Base-by-base conservation (phyloP, 352 stramenopile species). In the Globisporangium nodosum region DNA sequence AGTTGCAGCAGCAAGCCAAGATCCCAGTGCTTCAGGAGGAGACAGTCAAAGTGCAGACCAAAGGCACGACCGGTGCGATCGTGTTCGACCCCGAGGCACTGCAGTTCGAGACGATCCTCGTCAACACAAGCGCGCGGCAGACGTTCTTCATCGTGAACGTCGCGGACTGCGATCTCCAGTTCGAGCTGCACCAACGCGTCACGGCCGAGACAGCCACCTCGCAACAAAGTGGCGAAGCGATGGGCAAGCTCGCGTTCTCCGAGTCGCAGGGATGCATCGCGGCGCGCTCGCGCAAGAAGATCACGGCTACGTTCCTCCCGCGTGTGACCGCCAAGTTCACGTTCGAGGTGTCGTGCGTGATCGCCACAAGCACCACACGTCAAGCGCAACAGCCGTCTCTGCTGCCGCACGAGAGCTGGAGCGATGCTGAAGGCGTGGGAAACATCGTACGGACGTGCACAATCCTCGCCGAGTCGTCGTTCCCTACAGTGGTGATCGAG, bases 401-500 rank as follows among this genome's bases (percentile, higher is more conserved):
- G 5, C 72, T 58, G 33, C 27, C 60, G 27, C 71, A 69, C 31
- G 53, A 72, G 52, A 63, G 60, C 0, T 74, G 65, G 58, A 64
- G 61, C 8, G 52, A 51, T 31, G 40, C 20, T 13, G 7, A 43
- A 11, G 13, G 39, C 15, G 31, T 37, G 27, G 12, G 9, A 4
- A n/a, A 31, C 31, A 13, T 40, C n/a, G 43, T 31, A 21, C 45
- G 46, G 12, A 66, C 61, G 27, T 89, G 79, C 56, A 58, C 64
- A n/a, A 73, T 94, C 47, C 60, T 65, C 24, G 84, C 78, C 5
- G 76, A 91, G 51, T 85, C 90, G 11, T 94, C 87, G 1, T 97
- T 97, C 50, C 88, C 88, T 3, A 92, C 82, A 0, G 60, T 97
- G 8, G 63, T 96, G 20, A 85, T 97, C 56, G 68, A 92, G 27